These are phyloP conservation scores for Platanus orientalis DNA, from an alignment of 164 flowering plant species.

Conservation along the genomic window DNA sequence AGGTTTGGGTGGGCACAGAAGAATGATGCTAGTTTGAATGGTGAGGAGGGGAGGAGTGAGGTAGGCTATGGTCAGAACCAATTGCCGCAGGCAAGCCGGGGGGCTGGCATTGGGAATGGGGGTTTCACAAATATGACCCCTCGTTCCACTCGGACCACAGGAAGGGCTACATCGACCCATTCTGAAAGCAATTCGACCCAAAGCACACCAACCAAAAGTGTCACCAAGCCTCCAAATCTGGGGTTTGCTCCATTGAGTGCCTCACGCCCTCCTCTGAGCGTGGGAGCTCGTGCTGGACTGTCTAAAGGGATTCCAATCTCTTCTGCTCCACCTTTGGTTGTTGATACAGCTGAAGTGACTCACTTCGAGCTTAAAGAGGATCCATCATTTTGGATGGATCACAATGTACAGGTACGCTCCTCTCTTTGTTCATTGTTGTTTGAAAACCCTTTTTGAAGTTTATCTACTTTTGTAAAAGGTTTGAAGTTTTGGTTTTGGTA, in stretches of 20 bases:
- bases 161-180: constrained; percentile 35
- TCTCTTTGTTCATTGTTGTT: not conserved
- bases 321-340: constrained; percentile 34
- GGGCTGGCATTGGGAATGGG: constrained; percentile 28
- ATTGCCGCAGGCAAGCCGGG: constrained; percentile 23
- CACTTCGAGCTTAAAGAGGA: constrained; percentile 90
- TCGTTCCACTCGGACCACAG: constrained; percentile 35
- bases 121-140: constrained; percentile 51
- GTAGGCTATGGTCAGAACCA: constrained; percentile 1
- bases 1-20: constrained; percentile 73
- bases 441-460: not conserved
- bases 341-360: constrained; percentile 85
- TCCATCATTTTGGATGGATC: constrained; percentile 97
- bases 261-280: constrained; percentile 28
- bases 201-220: constrained; percentile 87
- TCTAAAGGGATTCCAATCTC: constrained; percentile 62
- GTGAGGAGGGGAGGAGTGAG: constrained; percentile 37
- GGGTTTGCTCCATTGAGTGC: constrained; percentile 26
- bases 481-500: too few relatives aligned
- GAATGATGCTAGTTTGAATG: constrained; percentile 29
- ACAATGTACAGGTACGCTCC: constrained; percentile 82
- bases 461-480: too few relatives aligned
- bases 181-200: constrained; percentile 70
- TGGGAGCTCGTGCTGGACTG: constrained; percentile 38
- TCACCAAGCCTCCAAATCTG: constrained; percentile 67